A percentile compares a stretch with the other conserved stretches of the same genome.
phyloP scores from a whole-genome alignment of 768 basidiomycete species.

The Russula vinacea region DNA sequence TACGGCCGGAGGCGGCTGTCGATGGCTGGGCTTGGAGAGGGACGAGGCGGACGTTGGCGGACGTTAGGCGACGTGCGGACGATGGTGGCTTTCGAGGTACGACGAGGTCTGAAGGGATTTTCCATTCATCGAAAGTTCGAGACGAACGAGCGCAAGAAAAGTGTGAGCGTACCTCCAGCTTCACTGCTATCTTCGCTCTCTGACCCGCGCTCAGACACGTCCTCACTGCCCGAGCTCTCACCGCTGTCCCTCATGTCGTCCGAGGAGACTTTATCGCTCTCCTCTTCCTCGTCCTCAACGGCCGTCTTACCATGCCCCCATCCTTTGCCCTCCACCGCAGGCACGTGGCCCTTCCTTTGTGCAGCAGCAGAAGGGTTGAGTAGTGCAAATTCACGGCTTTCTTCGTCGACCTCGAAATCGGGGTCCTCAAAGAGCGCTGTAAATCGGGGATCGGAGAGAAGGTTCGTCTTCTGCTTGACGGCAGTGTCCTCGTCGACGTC shows the following conservation, averaged over 20 bases:
- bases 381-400: slow-evolving; percentile 81
- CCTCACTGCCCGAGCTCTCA: slow-evolving; percentile 12
- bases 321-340: slow-evolving; percentile 22
- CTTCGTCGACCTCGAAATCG: slow-evolving; percentile 89
- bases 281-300: slow-evolving; percentile 60
- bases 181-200: slow-evolving; percentile 46
- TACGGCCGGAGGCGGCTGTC: slow-evolving; percentile 32
- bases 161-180: slow-evolving; percentile 38
- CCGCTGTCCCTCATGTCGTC: slow-evolving; percentile 37
- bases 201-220: slow-evolving; percentile 1
- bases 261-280: slow-evolving; percentile 65
- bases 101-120: not conserved
- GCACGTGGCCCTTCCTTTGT: slow-evolving; percentile 39
- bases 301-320: slow-evolving; percentile 32
- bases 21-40: slow-evolving; percentile 53
- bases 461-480: slow-evolving; percentile 40
- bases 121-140: not conserved
- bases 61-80: slow-evolving; percentile 37
- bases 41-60: slow-evolving; percentile 58
- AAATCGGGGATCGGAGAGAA: slow-evolving; percentile 88
- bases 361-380: slow-evolving; percentile 85
- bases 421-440: slow-evolving; percentile 88
- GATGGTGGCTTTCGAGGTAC: slow-evolving; percentile 2
- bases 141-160: not conserved
- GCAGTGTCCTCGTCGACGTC: slow-evolving; percentile 37